phyloP scores from a whole-genome alignment of 768 basidiomycete species.

The Lentinus brumalis region DNA sequence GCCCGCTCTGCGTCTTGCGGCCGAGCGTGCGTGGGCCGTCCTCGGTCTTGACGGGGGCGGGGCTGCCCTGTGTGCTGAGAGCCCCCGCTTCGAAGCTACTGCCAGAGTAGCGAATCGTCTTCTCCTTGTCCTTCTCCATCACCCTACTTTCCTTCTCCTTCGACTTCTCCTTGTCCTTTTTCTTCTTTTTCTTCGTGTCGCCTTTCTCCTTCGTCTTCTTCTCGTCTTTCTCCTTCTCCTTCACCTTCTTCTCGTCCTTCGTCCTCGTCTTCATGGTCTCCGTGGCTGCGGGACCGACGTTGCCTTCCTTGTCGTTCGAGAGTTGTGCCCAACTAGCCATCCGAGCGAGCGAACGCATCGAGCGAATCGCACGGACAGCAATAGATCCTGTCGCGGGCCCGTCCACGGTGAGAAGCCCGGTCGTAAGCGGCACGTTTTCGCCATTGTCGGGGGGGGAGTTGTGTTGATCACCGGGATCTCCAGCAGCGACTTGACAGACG shows the following conservation, averaged over 20 bases:
- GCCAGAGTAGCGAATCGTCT: slow-evolving; percentile 47
- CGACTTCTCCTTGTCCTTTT: slow-evolving; percentile 37
- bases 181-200: slow-evolving; percentile 33
- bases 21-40: slow-evolving; percentile 40
- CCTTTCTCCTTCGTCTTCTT: slow-evolving; percentile 34
- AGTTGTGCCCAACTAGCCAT: slow-evolving; percentile 75
- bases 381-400: slow-evolving; percentile 55
- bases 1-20: slow-evolving; percentile 62
- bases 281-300: slow-evolving; percentile 23
- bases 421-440: slow-evolving; percentile 4
- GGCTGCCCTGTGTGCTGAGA: slow-evolving; percentile 37
- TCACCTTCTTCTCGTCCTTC: slow-evolving; percentile 34
- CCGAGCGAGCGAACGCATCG: slow-evolving; percentile 69
- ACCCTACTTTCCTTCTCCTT: slow-evolving; percentile 33
- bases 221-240: slow-evolving; percentile 33
- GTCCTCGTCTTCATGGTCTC: slow-evolving; percentile 36
- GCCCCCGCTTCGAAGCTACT: slow-evolving; percentile 73
- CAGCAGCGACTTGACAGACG: slow-evolving; percentile 21
- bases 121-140: slow-evolving; percentile 33
- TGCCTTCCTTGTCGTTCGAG: slow-evolving; percentile 39
- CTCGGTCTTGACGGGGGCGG: slow-evolving; percentile 29
- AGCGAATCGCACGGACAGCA: slow-evolving; percentile 76
- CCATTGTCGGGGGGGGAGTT: not conserved
- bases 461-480: slow-evolving; percentile 11
- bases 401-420: slow-evolving; percentile 22